Base-by-base conservation (phyloP, 192 early-diverging fungal species). In the Radiomyces spectabilis region DNA sequence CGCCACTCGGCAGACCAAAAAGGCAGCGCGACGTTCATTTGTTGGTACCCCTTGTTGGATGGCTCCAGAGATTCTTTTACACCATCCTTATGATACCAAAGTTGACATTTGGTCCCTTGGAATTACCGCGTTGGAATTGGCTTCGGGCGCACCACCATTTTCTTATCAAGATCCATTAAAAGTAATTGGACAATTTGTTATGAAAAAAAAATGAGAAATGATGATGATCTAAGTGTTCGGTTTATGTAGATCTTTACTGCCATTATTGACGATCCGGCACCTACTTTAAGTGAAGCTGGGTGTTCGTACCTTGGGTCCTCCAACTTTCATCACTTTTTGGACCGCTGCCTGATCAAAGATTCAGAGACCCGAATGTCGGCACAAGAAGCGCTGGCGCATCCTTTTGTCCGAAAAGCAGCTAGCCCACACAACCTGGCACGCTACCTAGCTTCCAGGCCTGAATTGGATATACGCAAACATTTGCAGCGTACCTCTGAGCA, bases 31-130 rank as follows among this genome's bases (percentile, higher is more conserved):
- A 8, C 75, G 79, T 47, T 78, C 79, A 1, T 86, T 86, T 78
- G 79, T 81, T 0, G 82, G 82, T 3, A 80, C 82, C 4, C 82
- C 82, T 0, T 84, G 79, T 34, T 80, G 78, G 78, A 69, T 75
- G 63, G 67, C 73, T 4, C 73, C 73, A 9, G 73, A 75, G 32
- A 58, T 75, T 21, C 34, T 75, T 29, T 39, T 31, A 32, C 46
- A 61, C 10, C 40, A 61, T 30, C 44, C 40, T 12, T 75, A 75
- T 35, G 72, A 73, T 29, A 59, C 56, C 44, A 75, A 73, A 55
- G 63, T 73, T 4, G 73, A 75, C 48, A 51, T 75, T 12, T 75
- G 73, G 73, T 61, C 67, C 15, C 42, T 75, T 6, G 73, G 71
- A 7, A 73, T 75, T n/a, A 66, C 63, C 4, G 58, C 62, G 4